These are phyloP conservation scores for Pneumocystis jirovecii DNA, from an alignment of 1,139 yeast species.

Conservation along the genomic window DNA sequence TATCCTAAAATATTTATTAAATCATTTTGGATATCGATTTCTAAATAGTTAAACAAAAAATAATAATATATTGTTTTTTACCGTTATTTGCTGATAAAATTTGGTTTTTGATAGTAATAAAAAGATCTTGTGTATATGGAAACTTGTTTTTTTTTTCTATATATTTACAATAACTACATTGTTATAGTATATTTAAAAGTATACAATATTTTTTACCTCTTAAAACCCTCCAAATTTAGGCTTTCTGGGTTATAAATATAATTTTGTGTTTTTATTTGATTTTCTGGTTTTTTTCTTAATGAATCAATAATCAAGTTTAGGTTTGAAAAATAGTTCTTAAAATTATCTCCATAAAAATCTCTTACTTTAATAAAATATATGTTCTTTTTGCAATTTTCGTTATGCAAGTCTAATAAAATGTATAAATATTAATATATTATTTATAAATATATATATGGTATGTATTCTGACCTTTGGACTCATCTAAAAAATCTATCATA, in stretches of 20 bases:
- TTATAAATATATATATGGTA: not conserved
- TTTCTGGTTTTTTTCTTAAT: not conserved
- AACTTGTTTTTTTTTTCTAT: not conserved
- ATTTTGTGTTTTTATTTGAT: not conserved
- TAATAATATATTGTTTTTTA: not conserved
- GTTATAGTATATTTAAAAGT: not conserved
- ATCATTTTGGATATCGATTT: slow-evolving; percentile 50
- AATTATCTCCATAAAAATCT: not conserved
- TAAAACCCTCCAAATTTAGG: not conserved
- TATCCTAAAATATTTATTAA: slow-evolving; percentile 71
- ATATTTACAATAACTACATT: not conserved
- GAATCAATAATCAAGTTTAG: not conserved
- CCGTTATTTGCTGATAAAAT: not conserved
- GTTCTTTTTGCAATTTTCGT: not conserved
- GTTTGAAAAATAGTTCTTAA: not conserved
- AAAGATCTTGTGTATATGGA: not conserved
- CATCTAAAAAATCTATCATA: not conserved
- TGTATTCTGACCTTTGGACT: not conserved
- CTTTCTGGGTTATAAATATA: not conserved
- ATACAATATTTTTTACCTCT: not conserved
- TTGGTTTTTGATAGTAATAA: not conserved
- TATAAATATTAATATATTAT: not conserved
- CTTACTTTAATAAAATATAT: not conserved
- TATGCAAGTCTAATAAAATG: not conserved
- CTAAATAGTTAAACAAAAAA: slow-evolving; percentile 18